These are phyloP conservation scores for Penicillium sumatraense DNA, from an alignment of 2,329 filamentous ascomycete species.

Conservation along the genomic window DNA sequence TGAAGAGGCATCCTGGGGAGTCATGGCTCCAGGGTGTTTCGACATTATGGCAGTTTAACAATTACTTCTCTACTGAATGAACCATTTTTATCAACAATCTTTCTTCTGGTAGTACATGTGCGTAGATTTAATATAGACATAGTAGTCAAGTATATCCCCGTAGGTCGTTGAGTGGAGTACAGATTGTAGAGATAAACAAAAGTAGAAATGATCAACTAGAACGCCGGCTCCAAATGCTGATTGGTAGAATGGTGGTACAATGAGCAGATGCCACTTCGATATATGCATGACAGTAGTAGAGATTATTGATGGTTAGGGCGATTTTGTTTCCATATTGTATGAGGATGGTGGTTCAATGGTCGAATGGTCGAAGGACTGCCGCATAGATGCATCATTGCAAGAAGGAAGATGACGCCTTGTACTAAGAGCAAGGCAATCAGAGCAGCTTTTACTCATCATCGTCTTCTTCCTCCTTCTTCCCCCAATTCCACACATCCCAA, in stretches of 20 bases:
- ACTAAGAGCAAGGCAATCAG: neutral
- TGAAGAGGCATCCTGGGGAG: neutral
- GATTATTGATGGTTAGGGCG: neutral
- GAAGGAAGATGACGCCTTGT: neutral
- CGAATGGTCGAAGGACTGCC: neutral
- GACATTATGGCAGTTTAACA: neutral
- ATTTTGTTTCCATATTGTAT: no score
- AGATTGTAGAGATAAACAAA: neutral
- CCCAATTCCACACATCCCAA: constrained; percentile 52
- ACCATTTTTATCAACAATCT: neutral
- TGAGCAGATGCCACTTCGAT: constrained; percentile 3
- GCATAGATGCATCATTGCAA: neutral
- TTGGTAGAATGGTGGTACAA: constrained; percentile 18
- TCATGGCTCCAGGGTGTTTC: neutral
- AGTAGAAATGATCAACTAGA: constrained; percentile 11
- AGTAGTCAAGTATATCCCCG: neutral
- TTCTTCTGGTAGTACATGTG: neutral
- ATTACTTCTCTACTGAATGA: neutral
- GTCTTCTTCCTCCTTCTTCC: constrained; percentile 31
- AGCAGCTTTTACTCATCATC: constrained; percentile 21
- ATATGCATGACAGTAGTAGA: neutral
- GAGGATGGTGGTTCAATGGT: no score
- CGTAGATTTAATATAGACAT: neutral
- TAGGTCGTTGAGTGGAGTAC: constrained; percentile 1
- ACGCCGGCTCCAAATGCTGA: constrained; percentile 26